Evolutionary conservation across 2,329 filamentous ascomycete genomes (phyloP).

Genomic region (Microcera coccophila): DNA sequence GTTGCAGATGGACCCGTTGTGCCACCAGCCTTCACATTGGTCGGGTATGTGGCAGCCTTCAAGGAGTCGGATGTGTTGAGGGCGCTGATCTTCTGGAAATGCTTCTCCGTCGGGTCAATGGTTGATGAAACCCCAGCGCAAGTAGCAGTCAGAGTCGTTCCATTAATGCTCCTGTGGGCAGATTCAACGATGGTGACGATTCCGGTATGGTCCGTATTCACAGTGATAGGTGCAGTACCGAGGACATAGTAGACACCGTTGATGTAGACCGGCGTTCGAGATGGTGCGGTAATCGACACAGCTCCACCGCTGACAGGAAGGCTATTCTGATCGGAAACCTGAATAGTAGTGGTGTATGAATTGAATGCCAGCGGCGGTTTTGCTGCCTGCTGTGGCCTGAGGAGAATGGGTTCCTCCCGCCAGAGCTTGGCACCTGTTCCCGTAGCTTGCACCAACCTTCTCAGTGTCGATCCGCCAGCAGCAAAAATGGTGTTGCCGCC

Average conservation of each 20-base stretch:
- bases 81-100: not conserved
- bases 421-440: not conserved
- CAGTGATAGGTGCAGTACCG: not conserved
- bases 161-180: not conserved
- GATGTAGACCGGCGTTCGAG: not conserved
- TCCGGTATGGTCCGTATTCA: not conserved
- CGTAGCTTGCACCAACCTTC: not conserved
- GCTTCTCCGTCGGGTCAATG: not conserved
- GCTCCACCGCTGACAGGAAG: not conserved
- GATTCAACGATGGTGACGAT: not conserved
- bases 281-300: not conserved
- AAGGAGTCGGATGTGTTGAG: not conserved
- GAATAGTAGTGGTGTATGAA: not conserved
- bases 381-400: not conserved
- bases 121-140: not conserved
- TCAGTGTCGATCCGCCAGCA: not conserved
- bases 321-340: not conserved
- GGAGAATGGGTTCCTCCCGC: not conserved
- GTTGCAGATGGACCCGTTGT: not conserved
- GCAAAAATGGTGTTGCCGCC: constrained; percentile 3
- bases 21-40: not conserved
- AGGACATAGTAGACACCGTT: not conserved
- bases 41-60: not conserved
- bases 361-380: not conserved
- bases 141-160: not conserved